Conservation (phyloP, 169 alveolate genomes). For the Cryptosporidium felis region DNA sequence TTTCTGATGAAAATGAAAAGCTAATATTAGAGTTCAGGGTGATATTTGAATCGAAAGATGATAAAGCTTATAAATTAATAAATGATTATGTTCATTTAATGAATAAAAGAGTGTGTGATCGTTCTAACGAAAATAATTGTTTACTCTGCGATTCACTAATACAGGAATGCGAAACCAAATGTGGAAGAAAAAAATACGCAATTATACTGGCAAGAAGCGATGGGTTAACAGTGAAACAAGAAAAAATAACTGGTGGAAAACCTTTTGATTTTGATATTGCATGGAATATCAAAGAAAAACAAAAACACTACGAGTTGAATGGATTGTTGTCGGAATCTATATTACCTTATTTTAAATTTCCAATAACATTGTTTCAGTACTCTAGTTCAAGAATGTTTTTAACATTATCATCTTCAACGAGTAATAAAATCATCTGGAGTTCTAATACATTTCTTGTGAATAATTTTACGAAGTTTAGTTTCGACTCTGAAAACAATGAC, state of each 20-base stretch:
- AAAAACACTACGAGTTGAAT: not conserved
- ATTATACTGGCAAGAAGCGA: not conserved
- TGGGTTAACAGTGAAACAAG: not conserved
- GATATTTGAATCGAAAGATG: not conserved
- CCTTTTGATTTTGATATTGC: not conserved
- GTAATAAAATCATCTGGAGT: not conserved
- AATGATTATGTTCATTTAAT: conserved; percentile 6
- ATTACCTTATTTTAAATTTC: conserved; percentile 1
- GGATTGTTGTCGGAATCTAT: conserved; percentile 15
- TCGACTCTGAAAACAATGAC: too few species aligned
- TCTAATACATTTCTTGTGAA: not conserved
- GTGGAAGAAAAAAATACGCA: not conserved
- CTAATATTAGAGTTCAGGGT: not conserved
- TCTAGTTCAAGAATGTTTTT: not conserved
- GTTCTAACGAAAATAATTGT: not conserved
- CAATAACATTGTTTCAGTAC: not conserved
- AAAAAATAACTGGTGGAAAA: not conserved
- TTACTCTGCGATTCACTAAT: not conserved
- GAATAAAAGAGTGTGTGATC: conserved; percentile 22
- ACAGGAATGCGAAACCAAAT: conserved; percentile 5
- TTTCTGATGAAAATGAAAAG: not conserved
- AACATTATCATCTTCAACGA: not conserved
- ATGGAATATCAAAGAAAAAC: conserved; percentile 1
- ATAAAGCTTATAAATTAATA: not conserved
- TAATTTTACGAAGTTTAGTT: not conserved